Percentiles rank a stretch among this genome's conserved stretches.
These are phyloP conservation scores for Ailanthus altissimus DNA, from an alignment of 345 rosid genomes.

Conservation along the genomic window DNA sequence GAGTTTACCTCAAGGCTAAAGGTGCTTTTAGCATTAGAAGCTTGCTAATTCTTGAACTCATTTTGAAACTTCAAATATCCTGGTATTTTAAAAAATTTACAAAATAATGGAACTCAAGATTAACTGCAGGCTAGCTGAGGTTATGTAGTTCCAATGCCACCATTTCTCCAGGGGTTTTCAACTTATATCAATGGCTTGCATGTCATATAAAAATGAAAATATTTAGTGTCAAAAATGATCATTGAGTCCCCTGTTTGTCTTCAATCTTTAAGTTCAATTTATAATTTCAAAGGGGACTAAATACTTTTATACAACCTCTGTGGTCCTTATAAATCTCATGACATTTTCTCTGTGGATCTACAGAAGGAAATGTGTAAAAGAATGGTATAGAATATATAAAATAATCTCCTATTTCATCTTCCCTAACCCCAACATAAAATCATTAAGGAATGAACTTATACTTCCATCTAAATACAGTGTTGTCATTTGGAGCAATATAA, in stretches of 20 bases:
- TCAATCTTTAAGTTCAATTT: neutral
- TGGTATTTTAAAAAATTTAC: neutral
- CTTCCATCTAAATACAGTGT: constrained; percentile 9
- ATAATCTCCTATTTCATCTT: constrained; percentile 11
- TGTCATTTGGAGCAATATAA: constrained; percentile 11
- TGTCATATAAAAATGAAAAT: neutral
- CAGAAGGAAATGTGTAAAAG: constrained; percentile 2
- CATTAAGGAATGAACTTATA: neutral
- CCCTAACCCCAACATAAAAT: constrained; percentile 11
- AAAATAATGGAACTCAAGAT: neutral
- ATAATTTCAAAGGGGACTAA: neutral
- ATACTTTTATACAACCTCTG: neutral
- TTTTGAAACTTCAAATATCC: neutral
- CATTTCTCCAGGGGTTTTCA: neutral
- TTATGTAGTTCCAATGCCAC: neutral
- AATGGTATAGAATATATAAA: constrained; percentile 4
- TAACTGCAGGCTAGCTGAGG: neutral
- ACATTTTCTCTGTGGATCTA: constrained; percentile 3
- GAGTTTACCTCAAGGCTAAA: no score
- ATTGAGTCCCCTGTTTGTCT: neutral
- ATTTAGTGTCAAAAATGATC: neutral
- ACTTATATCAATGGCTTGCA: neutral
- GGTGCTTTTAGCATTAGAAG: neutral
- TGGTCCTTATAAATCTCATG: neutral
- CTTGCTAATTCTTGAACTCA: neutral